phyloP scores from a whole-genome alignment of 768 basidiomycete species.

The Candolleomyces aberdarensis region DNA sequence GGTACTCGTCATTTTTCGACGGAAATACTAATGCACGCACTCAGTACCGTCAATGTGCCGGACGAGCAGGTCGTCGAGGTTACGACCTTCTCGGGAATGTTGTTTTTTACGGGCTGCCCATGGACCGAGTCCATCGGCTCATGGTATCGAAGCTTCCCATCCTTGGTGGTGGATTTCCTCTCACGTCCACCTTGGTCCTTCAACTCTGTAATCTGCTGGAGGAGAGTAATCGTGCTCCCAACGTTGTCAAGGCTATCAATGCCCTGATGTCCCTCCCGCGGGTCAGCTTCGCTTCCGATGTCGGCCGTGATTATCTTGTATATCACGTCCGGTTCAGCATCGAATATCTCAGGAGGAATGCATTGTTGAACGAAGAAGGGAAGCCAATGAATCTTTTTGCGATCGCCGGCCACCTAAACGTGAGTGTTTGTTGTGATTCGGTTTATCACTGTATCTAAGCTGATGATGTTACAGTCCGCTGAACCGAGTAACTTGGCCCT shows the following conservation, averaged over 20 bases:
- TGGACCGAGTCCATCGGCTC: slow-evolving; percentile 62
- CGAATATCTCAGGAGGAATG: slow-evolving; percentile 61
- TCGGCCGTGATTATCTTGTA: slow-evolving; percentile 53
- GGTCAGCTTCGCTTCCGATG: slow-evolving; percentile 53
- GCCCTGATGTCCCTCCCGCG: slow-evolving; percentile 56
- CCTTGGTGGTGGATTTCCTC: slow-evolving; percentile 60
- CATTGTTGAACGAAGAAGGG: slow-evolving; percentile 51
- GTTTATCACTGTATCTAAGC: not conserved
- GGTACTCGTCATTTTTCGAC: not conserved
- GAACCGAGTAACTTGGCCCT: slow-evolving; percentile 73
- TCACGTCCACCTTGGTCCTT: slow-evolving; percentile 63
- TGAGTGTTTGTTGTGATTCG: slow-evolving; percentile 14
- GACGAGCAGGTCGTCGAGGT: slow-evolving; percentile 70
- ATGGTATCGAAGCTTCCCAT: slow-evolving; percentile 61
- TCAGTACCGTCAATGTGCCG: slow-evolving; percentile 72
- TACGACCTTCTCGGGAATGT: slow-evolving; percentile 70
- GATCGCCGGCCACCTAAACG: slow-evolving; percentile 52
- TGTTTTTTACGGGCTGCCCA: slow-evolving; percentile 65
- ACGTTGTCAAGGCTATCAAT: slow-evolving; percentile 47
- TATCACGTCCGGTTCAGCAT: slow-evolving; percentile 70
- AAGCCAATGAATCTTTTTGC: slow-evolving; percentile 56
- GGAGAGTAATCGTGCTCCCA: slow-evolving; percentile 50
- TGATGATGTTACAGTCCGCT: slow-evolving; percentile 36
- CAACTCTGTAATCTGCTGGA: slow-evolving; percentile 64
- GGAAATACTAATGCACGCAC: slow-evolving; percentile 3